phyloP scores from a whole-genome alignment of 2,329 filamentous ascomycete species.

The Trichophyton verrucosum region DNA sequence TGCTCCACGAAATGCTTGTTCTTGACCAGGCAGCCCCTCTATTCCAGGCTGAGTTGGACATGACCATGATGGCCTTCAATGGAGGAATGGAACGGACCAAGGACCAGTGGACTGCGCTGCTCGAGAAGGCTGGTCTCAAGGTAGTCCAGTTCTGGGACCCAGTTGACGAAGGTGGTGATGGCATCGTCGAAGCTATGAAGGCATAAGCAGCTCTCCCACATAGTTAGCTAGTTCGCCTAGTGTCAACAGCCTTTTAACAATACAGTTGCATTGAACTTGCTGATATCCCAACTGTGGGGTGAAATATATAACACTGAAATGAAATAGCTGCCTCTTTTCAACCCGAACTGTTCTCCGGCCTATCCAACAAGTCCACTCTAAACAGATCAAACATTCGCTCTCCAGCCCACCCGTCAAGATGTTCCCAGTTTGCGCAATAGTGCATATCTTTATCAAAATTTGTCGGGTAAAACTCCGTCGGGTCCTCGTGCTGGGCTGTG shows the following conservation, averaged over 20 bases:
- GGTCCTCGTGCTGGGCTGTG: not conserved
- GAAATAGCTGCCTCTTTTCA: not conserved
- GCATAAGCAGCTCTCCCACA: not conserved
- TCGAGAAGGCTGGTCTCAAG: slow-evolving; percentile 22
- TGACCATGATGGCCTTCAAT: slow-evolving; percentile 28
- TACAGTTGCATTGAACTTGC: too few relatives aligned
- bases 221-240: too few relatives aligned
- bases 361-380: not conserved
- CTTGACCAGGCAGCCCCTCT: slow-evolving; percentile 22
- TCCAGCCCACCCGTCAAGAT: not conserved
- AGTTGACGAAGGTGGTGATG: slow-evolving; percentile 7
- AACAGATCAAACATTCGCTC: not conserved
- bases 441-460: not conserved
- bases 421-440: not conserved
- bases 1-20: slow-evolving; percentile 33
- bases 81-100: slow-evolving; percentile 27
- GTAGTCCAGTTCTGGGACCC: slow-evolving; percentile 21
- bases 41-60: slow-evolving; percentile 22
- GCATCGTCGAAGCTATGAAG: slow-evolving; percentile 7
- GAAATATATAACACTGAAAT: too few relatives aligned
- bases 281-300: too few relatives aligned
- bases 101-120: slow-evolving; percentile 23
- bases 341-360: not conserved
- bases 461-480: not conserved
- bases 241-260: too few relatives aligned